Evolutionary conservation across 2,329 filamentous ascomycete genomes (phyloP).

Genomic region (Orbilia quercus): DNA sequence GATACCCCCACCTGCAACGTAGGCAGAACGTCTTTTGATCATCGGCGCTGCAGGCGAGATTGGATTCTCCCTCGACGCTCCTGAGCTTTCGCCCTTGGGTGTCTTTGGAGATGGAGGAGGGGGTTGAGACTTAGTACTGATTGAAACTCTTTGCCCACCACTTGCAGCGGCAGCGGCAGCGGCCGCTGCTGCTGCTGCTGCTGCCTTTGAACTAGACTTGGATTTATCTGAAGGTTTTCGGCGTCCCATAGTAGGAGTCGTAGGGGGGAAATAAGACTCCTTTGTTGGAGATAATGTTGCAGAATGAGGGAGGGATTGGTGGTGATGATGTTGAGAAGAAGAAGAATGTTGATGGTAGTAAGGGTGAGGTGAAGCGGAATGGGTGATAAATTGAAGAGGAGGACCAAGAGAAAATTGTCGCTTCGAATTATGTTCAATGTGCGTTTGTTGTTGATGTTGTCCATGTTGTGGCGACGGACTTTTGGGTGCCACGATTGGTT

Average conservation of each 20-base stretch:
- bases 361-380: slow-evolving; percentile 23
- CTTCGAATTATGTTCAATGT: background rate
- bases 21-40: slow-evolving; percentile 49
- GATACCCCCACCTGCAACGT: slow-evolving; percentile 52
- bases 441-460: slow-evolving; percentile 10
- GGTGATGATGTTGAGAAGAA: slow-evolving; percentile 23
- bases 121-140: slow-evolving; percentile 33
- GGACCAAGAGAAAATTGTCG: slow-evolving; percentile 34
- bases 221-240: slow-evolving; percentile 36
- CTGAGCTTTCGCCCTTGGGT: slow-evolving; percentile 25
- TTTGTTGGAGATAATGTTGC: slow-evolving; percentile 35
- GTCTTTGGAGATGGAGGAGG: slow-evolving; percentile 44
- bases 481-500: slow-evolving; percentile 53
- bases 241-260: slow-evolving; percentile 41
- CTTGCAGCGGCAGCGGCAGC: too few relatives aligned
- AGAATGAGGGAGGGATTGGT: slow-evolving; percentile 3
- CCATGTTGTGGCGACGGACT: slow-evolving; percentile 36
- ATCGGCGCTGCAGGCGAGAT: slow-evolving; percentile 44
- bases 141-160: slow-evolving; percentile 28
- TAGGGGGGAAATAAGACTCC: slow-evolving; percentile 35
- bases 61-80: slow-evolving; percentile 24
- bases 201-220: slow-evolving; percentile 30
- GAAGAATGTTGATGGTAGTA: slow-evolving; percentile 20
- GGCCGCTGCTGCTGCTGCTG: slow-evolving; percentile 24
- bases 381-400: slow-evolving; percentile 30